A percentile compares a stretch with the other conserved stretches of the same genome.
Evolutionary conservation across 163 green algal species (phyloP).

Genomic region (Chloromonas sp.): DNA sequence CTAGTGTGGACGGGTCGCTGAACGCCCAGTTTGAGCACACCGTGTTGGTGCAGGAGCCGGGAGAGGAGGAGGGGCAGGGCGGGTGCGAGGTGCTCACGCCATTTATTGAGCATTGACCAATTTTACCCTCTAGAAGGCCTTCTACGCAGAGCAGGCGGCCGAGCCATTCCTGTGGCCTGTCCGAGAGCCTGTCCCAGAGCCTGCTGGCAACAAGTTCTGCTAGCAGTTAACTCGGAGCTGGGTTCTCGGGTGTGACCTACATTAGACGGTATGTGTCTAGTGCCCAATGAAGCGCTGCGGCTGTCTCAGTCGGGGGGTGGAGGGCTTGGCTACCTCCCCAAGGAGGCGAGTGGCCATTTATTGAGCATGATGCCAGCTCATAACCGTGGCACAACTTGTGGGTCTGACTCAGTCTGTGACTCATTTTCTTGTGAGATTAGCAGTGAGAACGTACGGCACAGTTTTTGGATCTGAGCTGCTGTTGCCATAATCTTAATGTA

Average conservation of each 20-base stretch:
- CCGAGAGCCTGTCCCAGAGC: not conserved
- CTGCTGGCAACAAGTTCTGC: too few relatives aligned
- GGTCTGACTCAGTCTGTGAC: too few relatives aligned
- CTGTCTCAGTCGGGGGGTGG: not conserved
- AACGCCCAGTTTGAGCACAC: conserved; percentile 92
- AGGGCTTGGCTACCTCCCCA: too few relatives aligned
- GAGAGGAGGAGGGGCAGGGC: conserved; percentile 51
- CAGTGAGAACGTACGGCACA: too few relatives aligned
- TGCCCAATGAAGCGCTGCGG: too few relatives aligned
- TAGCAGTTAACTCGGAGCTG: too few relatives aligned
- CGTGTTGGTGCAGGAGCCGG: conserved; percentile 78
- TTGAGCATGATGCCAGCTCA: too few relatives aligned
- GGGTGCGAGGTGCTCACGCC: not conserved
- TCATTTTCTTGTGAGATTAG: too few relatives aligned
- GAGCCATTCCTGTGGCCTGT: not conserved
- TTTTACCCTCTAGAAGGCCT: not conserved
- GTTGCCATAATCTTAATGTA: too few relatives aligned
- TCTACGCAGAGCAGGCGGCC: not conserved
- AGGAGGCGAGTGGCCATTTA: too few relatives aligned
- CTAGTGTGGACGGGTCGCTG: conserved; percentile 73
- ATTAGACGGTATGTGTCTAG: not conserved
- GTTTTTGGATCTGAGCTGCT: too few relatives aligned
- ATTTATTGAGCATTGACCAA: not conserved
- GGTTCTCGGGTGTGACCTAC: not conserved
- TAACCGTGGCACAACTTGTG: too few relatives aligned